A percentile compares a stretch with the other conserved stretches of the same genome.
Evolutionary conservation across 2,329 filamentous ascomycete genomes (phyloP).

Genomic region (Gnomoniopsis smithogilvyi): DNA sequence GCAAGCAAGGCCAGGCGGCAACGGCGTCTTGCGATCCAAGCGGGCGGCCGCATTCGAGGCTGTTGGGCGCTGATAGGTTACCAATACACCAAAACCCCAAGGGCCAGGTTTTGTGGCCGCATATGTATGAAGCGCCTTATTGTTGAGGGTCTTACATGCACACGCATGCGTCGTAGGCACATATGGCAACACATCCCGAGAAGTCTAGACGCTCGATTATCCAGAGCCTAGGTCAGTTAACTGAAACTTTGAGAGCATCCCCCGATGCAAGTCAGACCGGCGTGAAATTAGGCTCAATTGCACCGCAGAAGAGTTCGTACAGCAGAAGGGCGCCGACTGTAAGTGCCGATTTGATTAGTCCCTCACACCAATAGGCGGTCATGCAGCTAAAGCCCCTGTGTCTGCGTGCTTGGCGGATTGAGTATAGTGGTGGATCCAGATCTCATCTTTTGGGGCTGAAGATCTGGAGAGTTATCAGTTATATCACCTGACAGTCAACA

Average conservation of each 20-base stretch:
- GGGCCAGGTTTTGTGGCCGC: slow-evolving; percentile 16
- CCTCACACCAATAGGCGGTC: not conserved
- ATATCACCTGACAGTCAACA: not conserved
- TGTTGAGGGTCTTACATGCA: slow-evolving; percentile 1
- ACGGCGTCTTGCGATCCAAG: slow-evolving; percentile 49
- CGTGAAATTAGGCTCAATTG: not conserved
- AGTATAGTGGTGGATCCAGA: not conserved
- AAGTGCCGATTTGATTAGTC: slow-evolving; percentile 2
- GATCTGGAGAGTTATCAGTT: not conserved
- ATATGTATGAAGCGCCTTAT: slow-evolving; percentile 3
- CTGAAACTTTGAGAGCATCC: not conserved
- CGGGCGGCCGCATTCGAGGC: slow-evolving; percentile 30
- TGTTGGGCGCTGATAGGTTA: slow-evolving; percentile 34
- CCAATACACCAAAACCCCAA: slow-evolving; percentile 16
- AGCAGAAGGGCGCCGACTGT: not conserved
- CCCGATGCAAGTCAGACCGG: not conserved
- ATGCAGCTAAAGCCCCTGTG: not conserved
- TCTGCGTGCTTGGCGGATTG: slow-evolving; percentile 4
- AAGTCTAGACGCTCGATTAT: not conserved
- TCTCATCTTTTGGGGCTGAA: not conserved
- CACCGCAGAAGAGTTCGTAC: not conserved
- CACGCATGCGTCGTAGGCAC: not conserved
- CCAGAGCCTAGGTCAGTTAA: too few species aligned
- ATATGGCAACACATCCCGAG: not conserved
- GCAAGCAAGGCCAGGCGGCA: slow-evolving; percentile 37